These are phyloP conservation scores for Aspergillus luchuensis DNA, from an alignment of 2,329 filamentous ascomycete genomes.

Conservation along the genomic window DNA sequence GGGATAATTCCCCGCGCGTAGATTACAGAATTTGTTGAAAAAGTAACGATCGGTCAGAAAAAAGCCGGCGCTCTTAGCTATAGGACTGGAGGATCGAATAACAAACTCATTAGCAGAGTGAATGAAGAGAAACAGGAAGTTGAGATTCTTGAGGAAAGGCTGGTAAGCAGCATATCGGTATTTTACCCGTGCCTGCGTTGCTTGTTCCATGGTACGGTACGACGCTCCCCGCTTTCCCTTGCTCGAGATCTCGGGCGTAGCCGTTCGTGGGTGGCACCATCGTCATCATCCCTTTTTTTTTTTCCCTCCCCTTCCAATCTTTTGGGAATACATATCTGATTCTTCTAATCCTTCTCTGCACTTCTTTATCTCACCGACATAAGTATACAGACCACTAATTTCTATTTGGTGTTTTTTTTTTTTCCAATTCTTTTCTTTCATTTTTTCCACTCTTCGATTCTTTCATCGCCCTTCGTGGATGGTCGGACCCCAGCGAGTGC, in stretches of 20 bases:
- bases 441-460: too few species aligned
- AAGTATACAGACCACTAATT: too few species aligned
- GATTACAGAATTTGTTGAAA: neutral
- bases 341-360: neutral
- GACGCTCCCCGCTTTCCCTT: slow-evolving; percentile 28
- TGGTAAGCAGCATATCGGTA: slow-evolving; percentile 5
- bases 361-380: neutral
- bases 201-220: slow-evolving; percentile 27
- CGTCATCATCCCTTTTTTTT: slow-evolving; percentile 12
- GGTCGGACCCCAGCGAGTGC: too few species aligned
- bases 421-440: too few species aligned
- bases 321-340: neutral
- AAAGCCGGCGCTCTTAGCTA: slow-evolving; percentile 4
- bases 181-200: slow-evolving; percentile 18
- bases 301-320: neutral
- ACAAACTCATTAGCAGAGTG: too few species aligned
- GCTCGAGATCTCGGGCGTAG: slow-evolving; percentile 31
- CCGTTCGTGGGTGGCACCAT: slow-evolving; percentile 27
- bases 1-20: neutral
- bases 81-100: neutral
- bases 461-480: too few species aligned
- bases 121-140: too few species aligned
- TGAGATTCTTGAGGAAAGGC: neutral
- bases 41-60: neutral
- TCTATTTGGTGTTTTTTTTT: too few species aligned